A percentile compares a stretch with the other conserved stretches of the same genome.
Evolutionary conservation across 768 basidiomycete species (phyloP).

Genomic region (Tricholoma saponaceum): DNA sequence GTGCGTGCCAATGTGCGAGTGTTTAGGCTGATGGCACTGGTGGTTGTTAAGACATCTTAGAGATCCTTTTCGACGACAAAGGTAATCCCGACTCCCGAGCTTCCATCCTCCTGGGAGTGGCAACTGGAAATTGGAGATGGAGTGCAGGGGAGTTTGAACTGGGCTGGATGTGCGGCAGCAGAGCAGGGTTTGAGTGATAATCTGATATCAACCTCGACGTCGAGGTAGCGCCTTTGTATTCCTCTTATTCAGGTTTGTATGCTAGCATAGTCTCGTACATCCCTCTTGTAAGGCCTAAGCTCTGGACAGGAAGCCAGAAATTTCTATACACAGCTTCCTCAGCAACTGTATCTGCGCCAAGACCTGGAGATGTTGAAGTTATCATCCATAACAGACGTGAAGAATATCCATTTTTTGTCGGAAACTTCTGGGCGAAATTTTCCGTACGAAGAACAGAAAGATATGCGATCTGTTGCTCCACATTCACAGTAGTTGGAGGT

Average conservation of each 20-base stretch:
- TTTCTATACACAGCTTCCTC: constrained; percentile 48
- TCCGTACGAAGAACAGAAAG: constrained; percentile 32
- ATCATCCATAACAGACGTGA: too few species aligned
- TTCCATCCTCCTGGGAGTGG: constrained; percentile 36
- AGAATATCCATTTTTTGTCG: too few species aligned
- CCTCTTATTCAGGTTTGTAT: too few species aligned
- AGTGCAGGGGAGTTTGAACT: too few species aligned
- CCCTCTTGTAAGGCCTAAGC: constrained; percentile 33
- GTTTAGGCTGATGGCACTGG: constrained; percentile 51
- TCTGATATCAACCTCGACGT: too few species aligned
- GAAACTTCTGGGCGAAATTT: constrained; percentile 24
- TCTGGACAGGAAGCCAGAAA: constrained; percentile 68
- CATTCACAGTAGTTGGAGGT: constrained; percentile 44
- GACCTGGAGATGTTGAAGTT: constrained; percentile 32
- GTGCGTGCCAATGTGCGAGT: constrained; percentile 24
- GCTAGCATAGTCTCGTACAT: too few species aligned
- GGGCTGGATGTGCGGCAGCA: too few species aligned
- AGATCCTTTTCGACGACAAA: constrained; percentile 25
- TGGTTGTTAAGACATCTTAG: constrained; percentile 11
- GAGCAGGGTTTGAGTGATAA: too few species aligned
- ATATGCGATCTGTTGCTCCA: constrained; percentile 11
- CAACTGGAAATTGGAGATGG: too few species aligned
- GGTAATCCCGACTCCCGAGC: constrained; percentile 38
- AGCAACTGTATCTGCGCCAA: constrained; percentile 9
- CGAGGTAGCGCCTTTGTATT: too few species aligned